Conservation (phyloP, 192 early-diverging fungal genomes). For the Coemansia sp. region DNA sequence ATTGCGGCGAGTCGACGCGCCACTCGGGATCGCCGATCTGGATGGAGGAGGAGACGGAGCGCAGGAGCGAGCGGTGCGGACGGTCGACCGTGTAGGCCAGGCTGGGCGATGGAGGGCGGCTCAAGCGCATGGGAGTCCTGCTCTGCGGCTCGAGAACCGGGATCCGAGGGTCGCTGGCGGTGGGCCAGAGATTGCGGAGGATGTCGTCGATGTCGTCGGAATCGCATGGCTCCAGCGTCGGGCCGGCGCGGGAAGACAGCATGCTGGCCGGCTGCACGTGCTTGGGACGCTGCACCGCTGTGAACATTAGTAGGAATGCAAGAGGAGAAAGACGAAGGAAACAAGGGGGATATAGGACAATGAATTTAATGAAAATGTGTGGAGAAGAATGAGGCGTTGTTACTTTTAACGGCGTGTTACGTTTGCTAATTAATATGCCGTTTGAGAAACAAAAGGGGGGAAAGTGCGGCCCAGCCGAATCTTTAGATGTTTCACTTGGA, state of each 20-base stretch:
- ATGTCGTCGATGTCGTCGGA: constrained; percentile 53
- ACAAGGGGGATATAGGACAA: not conserved
- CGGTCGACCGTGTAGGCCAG: constrained; percentile 16
- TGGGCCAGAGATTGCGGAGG: constrained; percentile 48
- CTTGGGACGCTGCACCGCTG: constrained; percentile 24
- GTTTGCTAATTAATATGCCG: too few relatives aligned
- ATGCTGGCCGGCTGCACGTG: constrained; percentile 15
- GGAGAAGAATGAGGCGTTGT: too few relatives aligned
- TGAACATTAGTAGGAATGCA: constrained; percentile 20
- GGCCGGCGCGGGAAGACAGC: constrained; percentile 2
- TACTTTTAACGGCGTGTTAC: too few relatives aligned
- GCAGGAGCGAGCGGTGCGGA: constrained; percentile 7
- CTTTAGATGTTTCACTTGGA: too few relatives aligned
- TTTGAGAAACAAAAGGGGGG: too few relatives aligned
- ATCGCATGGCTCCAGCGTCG: constrained; percentile 7
- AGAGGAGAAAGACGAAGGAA: not conserved
- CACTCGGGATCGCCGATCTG: constrained; percentile 55
- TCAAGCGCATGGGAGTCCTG: constrained; percentile 5
- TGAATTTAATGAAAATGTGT: too few relatives aligned
- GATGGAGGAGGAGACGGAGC: constrained; percentile 33
- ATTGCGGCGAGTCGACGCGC: constrained; percentile 49
- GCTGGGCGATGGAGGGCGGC: constrained; percentile 3
- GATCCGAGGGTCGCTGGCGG: constrained; percentile 3
- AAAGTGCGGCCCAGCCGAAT: too few relatives aligned
- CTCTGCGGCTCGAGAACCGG: not conserved